Conservation (phyloP, 1,284 basidiomycete species). For the Tylopilus orsonianus region DNA sequence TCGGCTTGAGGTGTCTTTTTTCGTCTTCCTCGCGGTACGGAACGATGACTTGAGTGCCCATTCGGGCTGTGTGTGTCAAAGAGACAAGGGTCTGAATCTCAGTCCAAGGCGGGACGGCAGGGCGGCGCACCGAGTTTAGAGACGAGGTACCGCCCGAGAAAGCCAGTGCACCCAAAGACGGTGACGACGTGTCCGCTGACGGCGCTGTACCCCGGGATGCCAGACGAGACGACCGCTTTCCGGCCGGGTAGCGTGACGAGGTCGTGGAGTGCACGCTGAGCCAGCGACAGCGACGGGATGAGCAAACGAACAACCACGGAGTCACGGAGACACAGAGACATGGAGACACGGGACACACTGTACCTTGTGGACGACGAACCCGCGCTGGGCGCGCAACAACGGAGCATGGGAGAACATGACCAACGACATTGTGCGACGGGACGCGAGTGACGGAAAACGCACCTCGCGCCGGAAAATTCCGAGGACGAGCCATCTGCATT, state of each 20-base stretch:
- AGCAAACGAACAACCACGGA: not conserved
- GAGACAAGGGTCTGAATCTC: not conserved
- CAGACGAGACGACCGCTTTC: slow-evolving; percentile 71
- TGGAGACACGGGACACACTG: no score
- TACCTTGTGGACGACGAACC: slow-evolving; percentile 45
- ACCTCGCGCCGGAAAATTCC: slow-evolving; percentile 29
- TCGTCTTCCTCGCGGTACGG: slow-evolving; percentile 97
- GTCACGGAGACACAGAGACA: no score
- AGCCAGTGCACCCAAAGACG: slow-evolving; percentile 96
- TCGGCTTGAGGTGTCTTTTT: slow-evolving; percentile 86
- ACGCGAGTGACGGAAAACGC: slow-evolving; percentile 12
- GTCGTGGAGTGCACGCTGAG: slow-evolving; percentile 71
- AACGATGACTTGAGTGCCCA: slow-evolving; percentile 92
- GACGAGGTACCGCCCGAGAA: slow-evolving; percentile 93
- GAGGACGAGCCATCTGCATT: slow-evolving; percentile 7
- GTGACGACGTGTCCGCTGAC: slow-evolving; percentile 90
- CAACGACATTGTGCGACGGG: slow-evolving; percentile 33
- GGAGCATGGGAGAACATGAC: slow-evolving; percentile 49
- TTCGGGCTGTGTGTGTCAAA: slow-evolving; percentile 67
- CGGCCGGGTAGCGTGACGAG: slow-evolving; percentile 57
- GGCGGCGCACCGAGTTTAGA: slow-evolving; percentile 76
- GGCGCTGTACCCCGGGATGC: slow-evolving; percentile 84
- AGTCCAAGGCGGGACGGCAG: not conserved
- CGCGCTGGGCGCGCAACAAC: slow-evolving; percentile 53
- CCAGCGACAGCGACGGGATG: not conserved